Evolutionary conservation across 495 filamentous ascomycete genomes (phyloP).

Genomic region (Glarea lozoyensis): DNA sequence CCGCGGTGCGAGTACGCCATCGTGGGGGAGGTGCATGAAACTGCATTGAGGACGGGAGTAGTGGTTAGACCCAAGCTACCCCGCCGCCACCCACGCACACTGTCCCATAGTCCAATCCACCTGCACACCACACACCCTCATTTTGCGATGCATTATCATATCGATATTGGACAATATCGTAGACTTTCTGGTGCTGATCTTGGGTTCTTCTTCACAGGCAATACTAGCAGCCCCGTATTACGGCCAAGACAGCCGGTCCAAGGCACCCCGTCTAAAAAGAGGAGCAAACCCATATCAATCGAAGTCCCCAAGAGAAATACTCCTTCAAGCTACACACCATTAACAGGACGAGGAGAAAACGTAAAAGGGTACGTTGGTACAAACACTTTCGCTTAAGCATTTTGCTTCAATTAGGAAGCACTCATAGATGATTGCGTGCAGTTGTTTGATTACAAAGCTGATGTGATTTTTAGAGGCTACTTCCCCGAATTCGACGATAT

Average conservation of each 20-base stretch:
- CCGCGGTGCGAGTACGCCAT: background rate
- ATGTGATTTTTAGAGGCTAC: slow-evolving; percentile 30
- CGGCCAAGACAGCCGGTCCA: background rate
- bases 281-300: slow-evolving; percentile 38
- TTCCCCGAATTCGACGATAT: slow-evolving; percentile 42
- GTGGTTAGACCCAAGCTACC: too few species aligned
- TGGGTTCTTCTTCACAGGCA: slow-evolving; percentile 1
- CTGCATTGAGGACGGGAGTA: background rate
- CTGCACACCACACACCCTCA: background rate
- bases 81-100: too few species aligned
- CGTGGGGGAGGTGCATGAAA: background rate
- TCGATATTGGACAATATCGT: too few species aligned
- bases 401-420: too few species aligned
- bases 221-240: background rate
- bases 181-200: background rate
- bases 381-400: too few species aligned
- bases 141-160: too few species aligned
- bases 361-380: slow-evolving; percentile 37
- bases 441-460: slow-evolving; percentile 1
- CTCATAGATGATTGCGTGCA: slow-evolving; percentile 8
- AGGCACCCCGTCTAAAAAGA: slow-evolving; percentile 13
- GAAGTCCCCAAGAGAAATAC: slow-evolving; percentile 26
- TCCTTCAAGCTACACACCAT: slow-evolving; percentile 28
- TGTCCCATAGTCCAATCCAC: background rate
- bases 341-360: slow-evolving; percentile 43